These are phyloP conservation scores for Fomitopsis betulina DNA, from an alignment of 1,284 basidiomycete genomes.

Conservation along the genomic window DNA sequence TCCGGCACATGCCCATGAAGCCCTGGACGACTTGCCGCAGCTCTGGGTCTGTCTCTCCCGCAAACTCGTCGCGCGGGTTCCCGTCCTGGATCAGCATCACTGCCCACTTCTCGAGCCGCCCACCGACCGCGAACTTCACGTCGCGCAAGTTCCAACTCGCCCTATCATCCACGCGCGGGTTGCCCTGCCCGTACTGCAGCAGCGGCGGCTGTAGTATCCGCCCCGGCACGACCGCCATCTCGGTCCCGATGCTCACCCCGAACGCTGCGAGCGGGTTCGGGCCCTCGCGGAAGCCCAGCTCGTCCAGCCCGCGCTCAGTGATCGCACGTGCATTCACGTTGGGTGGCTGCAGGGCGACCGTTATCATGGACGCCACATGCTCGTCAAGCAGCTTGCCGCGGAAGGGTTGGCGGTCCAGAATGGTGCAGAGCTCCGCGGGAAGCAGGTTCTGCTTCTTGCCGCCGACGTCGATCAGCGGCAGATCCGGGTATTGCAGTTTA, in stretches of 20 bases:
- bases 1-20: slow-evolving; percentile 54
- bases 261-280: slow-evolving; percentile 47
- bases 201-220: slow-evolving; percentile 58
- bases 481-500: slow-evolving; percentile 41
- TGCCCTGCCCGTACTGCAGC: slow-evolving; percentile 49
- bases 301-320: slow-evolving; percentile 47
- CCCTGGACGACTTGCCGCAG: slow-evolving; percentile 39
- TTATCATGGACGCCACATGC: slow-evolving; percentile 68
- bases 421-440: slow-evolving; percentile 68
- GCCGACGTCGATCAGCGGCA: slow-evolving; percentile 61
- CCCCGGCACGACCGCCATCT: slow-evolving; percentile 73
- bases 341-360: slow-evolving; percentile 60
- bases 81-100: slow-evolving; percentile 61
- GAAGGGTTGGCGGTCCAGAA: slow-evolving; percentile 65
- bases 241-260: slow-evolving; percentile 51
- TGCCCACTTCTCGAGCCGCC: slow-evolving; percentile 50
- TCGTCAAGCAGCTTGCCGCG: slow-evolving; percentile 65
- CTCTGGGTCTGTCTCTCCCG: slow-evolving; percentile 41
- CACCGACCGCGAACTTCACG: slow-evolving; percentile 58
- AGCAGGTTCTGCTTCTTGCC: slow-evolving; percentile 46
- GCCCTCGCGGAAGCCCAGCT: slow-evolving; percentile 53
- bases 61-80: slow-evolving; percentile 42
- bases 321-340: slow-evolving; percentile 62
- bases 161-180: slow-evolving; percentile 45
- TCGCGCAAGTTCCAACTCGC: slow-evolving; percentile 70